A percentile compares a stretch with the other conserved stretches of the same genome.
phyloP scores from a whole-genome alignment of 192 early-diverging fungal genomes.

The Fimicolochytrium jonesii region DNA sequence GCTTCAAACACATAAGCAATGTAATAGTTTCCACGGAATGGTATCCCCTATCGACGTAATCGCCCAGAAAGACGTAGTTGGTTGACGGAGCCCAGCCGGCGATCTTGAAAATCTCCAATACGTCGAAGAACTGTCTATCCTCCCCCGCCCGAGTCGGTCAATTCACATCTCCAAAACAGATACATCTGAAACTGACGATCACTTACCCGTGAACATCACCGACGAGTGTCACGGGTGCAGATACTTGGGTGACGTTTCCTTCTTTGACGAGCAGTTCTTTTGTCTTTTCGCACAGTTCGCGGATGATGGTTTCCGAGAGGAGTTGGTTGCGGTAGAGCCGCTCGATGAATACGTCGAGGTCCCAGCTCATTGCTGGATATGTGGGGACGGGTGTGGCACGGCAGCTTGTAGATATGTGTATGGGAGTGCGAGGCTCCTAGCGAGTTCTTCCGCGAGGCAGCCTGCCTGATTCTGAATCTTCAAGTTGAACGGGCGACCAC shows the following conservation, averaged over 20 bases:
- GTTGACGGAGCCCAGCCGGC: constrained; percentile 75
- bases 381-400: no score
- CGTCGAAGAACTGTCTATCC: constrained; percentile 74
- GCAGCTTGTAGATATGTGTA: no score
- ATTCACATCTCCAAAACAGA: neutral
- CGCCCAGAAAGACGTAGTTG: constrained; percentile 95
- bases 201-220: constrained; percentile 85
- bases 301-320: constrained; percentile 67
- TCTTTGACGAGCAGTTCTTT: constrained; percentile 78
- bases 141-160: neutral
- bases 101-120: constrained; percentile 83
- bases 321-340: constrained; percentile 70
- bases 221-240: constrained; percentile 86
- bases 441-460: no score
- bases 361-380: constrained; percentile 37
- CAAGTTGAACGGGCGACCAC: no score
- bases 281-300: constrained; percentile 74
- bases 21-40: constrained; percentile 95
- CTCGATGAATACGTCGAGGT: constrained; percentile 79
- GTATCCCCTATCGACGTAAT: constrained; percentile 94
- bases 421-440: no score
- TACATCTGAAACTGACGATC: neutral
- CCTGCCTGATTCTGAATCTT: no score
- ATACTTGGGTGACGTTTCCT: constrained; percentile 79
- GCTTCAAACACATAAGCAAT: constrained; percentile 79